A percentile compares a stretch with the other conserved stretches of the same genome.
Conservation (phyloP, 169 alveolate species). For the Cyclospora cayetanensis region DNA sequence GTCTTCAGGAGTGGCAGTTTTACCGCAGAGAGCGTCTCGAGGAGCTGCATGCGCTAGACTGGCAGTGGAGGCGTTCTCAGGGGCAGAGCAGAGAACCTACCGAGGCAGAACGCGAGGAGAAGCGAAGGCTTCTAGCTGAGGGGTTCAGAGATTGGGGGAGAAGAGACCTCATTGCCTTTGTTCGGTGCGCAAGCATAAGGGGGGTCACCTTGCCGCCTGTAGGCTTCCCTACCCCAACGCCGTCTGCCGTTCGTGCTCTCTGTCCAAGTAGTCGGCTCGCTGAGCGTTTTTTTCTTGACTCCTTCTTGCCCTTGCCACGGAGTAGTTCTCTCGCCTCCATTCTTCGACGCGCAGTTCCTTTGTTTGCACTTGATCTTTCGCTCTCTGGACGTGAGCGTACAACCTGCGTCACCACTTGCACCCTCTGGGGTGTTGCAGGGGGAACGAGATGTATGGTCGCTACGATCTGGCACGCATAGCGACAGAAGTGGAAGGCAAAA, state of each 20-base stretch:
- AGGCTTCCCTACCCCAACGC: no score
- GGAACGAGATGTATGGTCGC: conserved; percentile 79
- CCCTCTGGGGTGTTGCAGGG: conserved; percentile 65
- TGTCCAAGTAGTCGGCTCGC: no score
- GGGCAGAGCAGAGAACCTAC: conserved; percentile 72
- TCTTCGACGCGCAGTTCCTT: no score
- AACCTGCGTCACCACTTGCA: not conserved
- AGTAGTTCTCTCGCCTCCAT: no score
- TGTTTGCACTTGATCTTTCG: not conserved
- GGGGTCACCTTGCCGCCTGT: no score
- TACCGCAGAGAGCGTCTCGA: conserved; percentile 72
- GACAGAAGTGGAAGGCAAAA: conserved; percentile 75
- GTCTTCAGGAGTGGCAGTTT: conserved; percentile 79
- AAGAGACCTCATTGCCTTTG: conserved; percentile 75
- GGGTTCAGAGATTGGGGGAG: conserved; percentile 81
- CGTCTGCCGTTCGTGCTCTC: no score
- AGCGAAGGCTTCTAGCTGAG: conserved; percentile 72
- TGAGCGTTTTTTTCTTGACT: no score
- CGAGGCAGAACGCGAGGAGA: conserved; percentile 75
- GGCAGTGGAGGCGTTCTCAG: conserved; percentile 37
- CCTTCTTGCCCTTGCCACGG: no score
- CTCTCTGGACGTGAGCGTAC: not conserved
- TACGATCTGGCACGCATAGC: conserved; percentile 79
- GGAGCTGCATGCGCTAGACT: conserved; percentile 74
- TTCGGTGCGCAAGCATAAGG: conserved; percentile 75